A percentile compares a stretch with the other conserved stretches of the same genome.
Conservation (phyloP, 139 green algal species). For the Tetradesmus lagerheimii region DNA sequence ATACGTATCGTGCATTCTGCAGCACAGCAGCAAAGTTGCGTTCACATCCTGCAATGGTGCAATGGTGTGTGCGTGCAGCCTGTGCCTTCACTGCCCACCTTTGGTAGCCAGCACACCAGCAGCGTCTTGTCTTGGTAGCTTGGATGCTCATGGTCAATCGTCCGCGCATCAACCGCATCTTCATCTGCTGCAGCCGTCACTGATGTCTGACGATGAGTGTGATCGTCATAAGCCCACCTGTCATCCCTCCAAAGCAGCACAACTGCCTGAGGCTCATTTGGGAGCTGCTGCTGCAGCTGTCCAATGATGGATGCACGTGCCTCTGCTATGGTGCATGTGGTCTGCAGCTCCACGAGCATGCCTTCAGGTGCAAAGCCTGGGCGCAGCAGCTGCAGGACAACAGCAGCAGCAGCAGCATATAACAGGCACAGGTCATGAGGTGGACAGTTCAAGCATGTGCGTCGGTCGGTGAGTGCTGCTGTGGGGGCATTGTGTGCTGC, state of each 20-base stretch:
- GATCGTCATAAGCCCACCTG: too few relatives aligned
- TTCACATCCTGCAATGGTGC: too few relatives aligned
- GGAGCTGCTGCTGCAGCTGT: conserved; percentile 1
- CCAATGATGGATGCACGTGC: conserved; percentile 2
- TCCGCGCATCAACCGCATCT: not conserved
- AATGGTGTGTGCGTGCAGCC: too few relatives aligned
- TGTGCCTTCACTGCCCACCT: too few relatives aligned
- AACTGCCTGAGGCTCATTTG: not conserved
- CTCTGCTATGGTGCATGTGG: conserved; percentile 1
- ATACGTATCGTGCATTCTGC: too few relatives aligned
- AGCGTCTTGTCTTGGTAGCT: not conserved
- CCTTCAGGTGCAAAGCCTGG: not conserved
- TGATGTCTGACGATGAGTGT: too few relatives aligned
- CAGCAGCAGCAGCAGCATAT: not conserved
- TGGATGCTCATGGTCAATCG: not conserved
- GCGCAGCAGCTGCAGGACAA: not conserved
- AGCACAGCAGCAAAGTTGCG: too few relatives aligned
- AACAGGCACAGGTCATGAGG: too few relatives aligned
- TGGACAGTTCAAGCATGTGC: too few relatives aligned
- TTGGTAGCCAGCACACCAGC: conserved; percentile 31
- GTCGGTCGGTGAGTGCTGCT: too few relatives aligned
- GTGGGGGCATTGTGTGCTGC: too few relatives aligned
- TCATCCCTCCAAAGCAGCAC: conserved; percentile 9
- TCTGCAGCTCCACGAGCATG: not conserved
- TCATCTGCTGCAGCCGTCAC: conserved; percentile 1